Evolutionary conservation across 2,329 filamentous ascomycete genomes (phyloP), one percentile per base, ranked within the genome.

Genomic region (Penicillium frequentans): DNA sequence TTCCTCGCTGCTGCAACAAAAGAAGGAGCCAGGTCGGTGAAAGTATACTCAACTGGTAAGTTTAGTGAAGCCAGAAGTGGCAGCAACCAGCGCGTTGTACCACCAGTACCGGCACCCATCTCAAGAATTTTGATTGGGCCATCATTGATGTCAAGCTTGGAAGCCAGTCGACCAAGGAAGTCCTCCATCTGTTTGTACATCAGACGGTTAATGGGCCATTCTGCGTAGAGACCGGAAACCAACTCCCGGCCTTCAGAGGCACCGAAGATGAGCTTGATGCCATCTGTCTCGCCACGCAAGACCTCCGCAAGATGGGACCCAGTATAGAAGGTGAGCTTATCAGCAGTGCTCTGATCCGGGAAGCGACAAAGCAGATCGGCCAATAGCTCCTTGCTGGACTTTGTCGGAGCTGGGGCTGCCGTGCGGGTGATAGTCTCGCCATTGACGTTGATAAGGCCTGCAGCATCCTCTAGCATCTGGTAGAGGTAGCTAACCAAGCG

Each of bases 191-290:
- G 71, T 23, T 64, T 62, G 49, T 71, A 71, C 21, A 65, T 65
- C 8, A 73, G 48, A 8, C 69, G 59, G 59, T 77, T 75, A 39
- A 77, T 62, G 0, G 73, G 71, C 54, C 63, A 70, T 64, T 51
- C 49, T 23, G 9, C 21, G 54, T 80, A 77, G 42, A 78, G 60
- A 16, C 58, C 68, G 0, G 69, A 65, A 1, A 77, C 70, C 0
- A 79, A 66, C 21, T 73, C 61, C 5, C 73, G 68, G 8, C 71
- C 70, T 46, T 77, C 66, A 1, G 64, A 59, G 4, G 60, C 70
- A 10, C 75, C 75, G 47, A 79, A 79, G 8, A 80, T 68, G 1
- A 79, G 57, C 47, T 72, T 64, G 19, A 78, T 64, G 1, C 74
- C 73, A 53, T 79, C 74, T 11, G 68, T 66, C 23, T 72, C 61